Evolutionary conservation across 106 monocot genomes (phyloP).

Genomic region (Apostasia ramifera): DNA sequence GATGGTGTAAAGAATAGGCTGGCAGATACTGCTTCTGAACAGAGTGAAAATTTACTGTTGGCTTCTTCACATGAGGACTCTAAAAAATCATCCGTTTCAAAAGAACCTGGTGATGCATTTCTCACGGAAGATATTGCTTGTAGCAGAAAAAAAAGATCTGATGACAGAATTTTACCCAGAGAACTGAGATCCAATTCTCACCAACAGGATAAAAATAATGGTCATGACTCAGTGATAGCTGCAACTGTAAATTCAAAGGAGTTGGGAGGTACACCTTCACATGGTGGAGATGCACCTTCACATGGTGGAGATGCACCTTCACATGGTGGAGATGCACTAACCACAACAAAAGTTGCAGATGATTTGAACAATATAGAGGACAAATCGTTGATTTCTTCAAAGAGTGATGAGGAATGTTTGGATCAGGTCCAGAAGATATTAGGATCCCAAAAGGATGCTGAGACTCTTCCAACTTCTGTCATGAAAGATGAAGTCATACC

Average conservation of each 20-base stretch:
- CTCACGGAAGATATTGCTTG: slow-evolving; percentile 3
- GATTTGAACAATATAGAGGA: slow-evolving; percentile 9
- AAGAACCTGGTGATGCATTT: slow-evolving; percentile 9
- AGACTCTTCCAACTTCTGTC: slow-evolving; percentile 7
- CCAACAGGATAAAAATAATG: slow-evolving; percentile 18
- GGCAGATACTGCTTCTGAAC: slow-evolving; percentile 9
- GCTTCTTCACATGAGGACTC: slow-evolving; percentile 19
- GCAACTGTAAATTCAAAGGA: slow-evolving; percentile 6
- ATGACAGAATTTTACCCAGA: slow-evolving; percentile 5
- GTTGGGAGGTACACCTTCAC: slow-evolving; percentile 6
- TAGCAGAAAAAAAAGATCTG: neutral
- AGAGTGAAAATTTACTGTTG: slow-evolving; percentile 10
- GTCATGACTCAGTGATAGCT: slow-evolving; percentile 4
- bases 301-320: slow-evolving; percentile 10
- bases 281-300: slow-evolving; percentile 6
- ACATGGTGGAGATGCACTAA: slow-evolving; percentile 1
- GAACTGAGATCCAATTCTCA: slow-evolving; percentile 1
- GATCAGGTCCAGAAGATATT: slow-evolving; percentile 10
- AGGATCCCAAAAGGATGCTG: slow-evolving; percentile 5
- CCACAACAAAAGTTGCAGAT: slow-evolving; percentile 9
- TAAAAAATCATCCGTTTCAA: slow-evolving; percentile 4
- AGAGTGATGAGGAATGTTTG: slow-evolving; percentile 2
- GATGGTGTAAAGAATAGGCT: slow-evolving; percentile 16
- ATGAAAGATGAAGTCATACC: slow-evolving; percentile 17
- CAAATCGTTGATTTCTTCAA: neutral